Conservation (phyloP, 345 rosid genomes). For the Balakata baccata region DNA sequence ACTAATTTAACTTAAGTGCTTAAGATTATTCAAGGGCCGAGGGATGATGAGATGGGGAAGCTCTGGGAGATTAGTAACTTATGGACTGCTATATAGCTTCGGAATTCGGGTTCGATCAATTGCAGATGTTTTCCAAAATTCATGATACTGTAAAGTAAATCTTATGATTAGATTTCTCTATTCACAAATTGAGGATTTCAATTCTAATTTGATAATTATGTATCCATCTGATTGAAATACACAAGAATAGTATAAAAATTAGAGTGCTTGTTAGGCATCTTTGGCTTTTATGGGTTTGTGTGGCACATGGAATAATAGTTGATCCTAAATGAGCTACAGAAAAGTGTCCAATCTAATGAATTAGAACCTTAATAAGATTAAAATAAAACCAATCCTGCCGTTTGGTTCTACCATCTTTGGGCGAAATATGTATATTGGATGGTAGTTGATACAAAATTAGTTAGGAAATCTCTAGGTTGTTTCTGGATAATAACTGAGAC, state of each 20-base stretch:
- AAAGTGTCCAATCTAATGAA: too few species aligned
- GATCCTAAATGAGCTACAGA: neutral
- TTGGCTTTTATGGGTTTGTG: neutral
- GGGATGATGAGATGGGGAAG: neutral
- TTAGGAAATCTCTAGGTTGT: neutral
- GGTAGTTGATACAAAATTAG: neutral
- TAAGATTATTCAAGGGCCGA: too few species aligned
- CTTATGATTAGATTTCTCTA: too few species aligned
- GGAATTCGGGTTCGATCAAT: neutral
- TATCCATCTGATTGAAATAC: neutral
- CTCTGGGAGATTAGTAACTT: neutral
- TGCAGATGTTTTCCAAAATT: neutral
- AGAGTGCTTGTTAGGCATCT: neutral
- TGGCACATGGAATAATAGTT: neutral
- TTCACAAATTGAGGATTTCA: too few species aligned
- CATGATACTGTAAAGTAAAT: too few species aligned
- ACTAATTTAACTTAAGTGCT: too few species aligned
- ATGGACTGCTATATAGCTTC: neutral
- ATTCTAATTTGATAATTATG: too few species aligned
- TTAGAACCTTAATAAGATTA: too few species aligned
- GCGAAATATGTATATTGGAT: neutral
- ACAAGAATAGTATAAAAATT: neutral
- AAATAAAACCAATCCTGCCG: neutral
- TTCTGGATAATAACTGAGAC: neutral
- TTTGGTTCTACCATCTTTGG: neutral